Evolutionary conservation across 2,329 filamentous ascomycete species (phyloP).

Genomic region (Zymoseptoria brevis): DNA sequence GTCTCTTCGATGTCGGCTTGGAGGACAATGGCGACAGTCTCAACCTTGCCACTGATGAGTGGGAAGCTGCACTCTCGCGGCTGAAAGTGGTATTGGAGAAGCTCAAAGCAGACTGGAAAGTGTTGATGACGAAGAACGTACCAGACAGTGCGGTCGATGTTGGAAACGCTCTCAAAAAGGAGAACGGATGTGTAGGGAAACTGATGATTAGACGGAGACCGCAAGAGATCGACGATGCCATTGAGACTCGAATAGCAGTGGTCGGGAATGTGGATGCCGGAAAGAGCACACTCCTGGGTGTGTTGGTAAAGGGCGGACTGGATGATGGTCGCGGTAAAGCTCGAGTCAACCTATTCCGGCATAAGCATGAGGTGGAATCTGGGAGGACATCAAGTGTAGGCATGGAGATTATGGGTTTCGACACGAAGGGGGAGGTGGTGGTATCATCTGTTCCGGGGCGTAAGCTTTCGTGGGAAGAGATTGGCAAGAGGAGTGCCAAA

Average conservation of each 20-base stretch:
- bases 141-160: constrained; percentile 64
- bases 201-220: constrained; percentile 72
- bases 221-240: constrained; percentile 70
- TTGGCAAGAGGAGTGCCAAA: constrained; percentile 87
- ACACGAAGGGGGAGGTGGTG: constrained; percentile 75
- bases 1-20: constrained; percentile 82
- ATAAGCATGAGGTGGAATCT: constrained; percentile 96
- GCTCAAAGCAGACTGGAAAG: constrained; percentile 64
- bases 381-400: constrained; percentile 93
- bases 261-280: constrained; percentile 97
- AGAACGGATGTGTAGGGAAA: constrained; percentile 74
- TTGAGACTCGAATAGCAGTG: constrained; percentile 92
- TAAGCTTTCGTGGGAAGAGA: constrained; percentile 78
- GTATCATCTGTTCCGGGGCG: constrained; percentile 74
- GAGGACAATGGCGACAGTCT: constrained; percentile 86
- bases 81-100: constrained; percentile 58
- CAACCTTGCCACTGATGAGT: constrained; percentile 65
- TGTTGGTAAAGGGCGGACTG: constrained; percentile 88
- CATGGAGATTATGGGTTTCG: constrained; percentile 98
- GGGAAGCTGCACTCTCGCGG: constrained; percentile 62
- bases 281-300: constrained; percentile 92
- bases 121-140: constrained; percentile 86
- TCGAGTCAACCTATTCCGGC: constrained; percentile 88
- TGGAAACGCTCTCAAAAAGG: constrained; percentile 53
- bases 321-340: constrained; percentile 93